A percentile compares a stretch with the other conserved stretches of the same genome.
Evolutionary conservation across 1,284 basidiomycete species (phyloP).

Genomic region (Leccinum huronense): DNA sequence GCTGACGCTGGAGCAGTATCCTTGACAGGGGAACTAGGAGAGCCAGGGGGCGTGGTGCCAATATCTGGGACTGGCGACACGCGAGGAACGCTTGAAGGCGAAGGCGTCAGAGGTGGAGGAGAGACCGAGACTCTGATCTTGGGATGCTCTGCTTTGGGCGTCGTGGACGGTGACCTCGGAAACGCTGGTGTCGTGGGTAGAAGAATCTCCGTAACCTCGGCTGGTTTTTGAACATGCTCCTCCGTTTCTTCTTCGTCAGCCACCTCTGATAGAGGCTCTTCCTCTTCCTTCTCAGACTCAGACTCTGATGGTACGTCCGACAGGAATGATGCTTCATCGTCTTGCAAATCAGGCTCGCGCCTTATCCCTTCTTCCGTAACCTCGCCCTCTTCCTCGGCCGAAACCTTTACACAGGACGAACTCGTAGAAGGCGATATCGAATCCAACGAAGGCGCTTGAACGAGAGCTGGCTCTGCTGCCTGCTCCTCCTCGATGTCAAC

Average conservation of each 20-base stretch:
- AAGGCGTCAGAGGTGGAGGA: conserved; percentile 28
- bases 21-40: conserved; percentile 41
- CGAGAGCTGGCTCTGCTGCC: conserved; percentile 3
- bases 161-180: conserved; percentile 30
- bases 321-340: conserved; percentile 21
- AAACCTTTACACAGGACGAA: conserved; percentile 37
- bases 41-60: conserved; percentile 55
- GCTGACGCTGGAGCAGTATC: conserved; percentile 35
- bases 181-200: conserved; percentile 28
- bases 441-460: conserved; percentile 24
- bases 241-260: conserved; percentile 22
- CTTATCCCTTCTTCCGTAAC: conserved; percentile 23
- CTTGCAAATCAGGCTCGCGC: conserved; percentile 10
- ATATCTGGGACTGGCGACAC: conserved; percentile 31
- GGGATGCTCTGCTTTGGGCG: conserved; percentile 46
- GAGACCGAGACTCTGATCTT: conserved; percentile 22
- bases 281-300: conserved; percentile 22
- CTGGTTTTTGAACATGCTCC: conserved; percentile 28
- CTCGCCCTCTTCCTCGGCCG: conserved; percentile 30
- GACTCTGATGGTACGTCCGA: conserved; percentile 25
- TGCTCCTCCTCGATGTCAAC: conserved; percentile 15
- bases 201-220: conserved; percentile 16
- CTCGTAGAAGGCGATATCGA: conserved; percentile 31
- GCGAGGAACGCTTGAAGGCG: conserved; percentile 19
- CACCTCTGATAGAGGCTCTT: conserved; percentile 13